Base-by-base conservation (phyloP, 2,329 filamentous ascomycete genomes). In the Colletotrichum gloeosporioides region DNA sequence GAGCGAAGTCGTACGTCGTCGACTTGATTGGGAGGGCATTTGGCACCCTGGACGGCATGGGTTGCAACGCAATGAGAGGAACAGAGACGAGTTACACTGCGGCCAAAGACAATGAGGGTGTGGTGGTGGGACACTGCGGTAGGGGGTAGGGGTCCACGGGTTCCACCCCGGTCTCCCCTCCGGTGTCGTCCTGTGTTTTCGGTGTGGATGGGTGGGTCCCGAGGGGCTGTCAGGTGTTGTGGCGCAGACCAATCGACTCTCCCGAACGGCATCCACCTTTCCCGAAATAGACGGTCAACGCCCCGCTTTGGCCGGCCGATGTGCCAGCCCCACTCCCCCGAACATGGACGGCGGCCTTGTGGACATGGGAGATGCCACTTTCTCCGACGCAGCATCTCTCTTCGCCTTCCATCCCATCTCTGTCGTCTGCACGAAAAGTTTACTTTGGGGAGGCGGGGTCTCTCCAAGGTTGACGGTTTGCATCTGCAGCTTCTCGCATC, bases 141-240 rank as follows among this genome's bases (percentile, higher is more conserved):
- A 22, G 44, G 44, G 44, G 31, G 69, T 55, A 71, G 63, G 64
- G 44, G 59, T 69, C 36, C 44, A 68, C 59, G 70, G 74, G 65
- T 61, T 65, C 13, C 59, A 7, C 25, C 59, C 59, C 25, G 66
- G 44, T 63, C 39, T 39, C 29, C 15, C 27, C 13, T 32, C 31
- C 31, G 31, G 59, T 63, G 29, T 63, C 22, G 34, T 73, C 29
- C 8, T 25, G 57, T 32, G 36, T 18, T 55, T 32, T 44, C 44
- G 66, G 75, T 75, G 67, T 74, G 72, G 75, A 70, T 77, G 79
- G 79, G 80, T 80, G 81, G 82, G 81, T 79, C 80, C 79, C 78
- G 79, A 78, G 16, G 69, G 64, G 57, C 34, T 61, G 84, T 87
- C 85, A 86, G 82, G 83, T 86, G 85, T 71, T 81, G 80, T 81